Evolutionary conservation across 1,284 basidiomycete genomes (phyloP).

Genomic region (Cryptococcus neoformans): DNA sequence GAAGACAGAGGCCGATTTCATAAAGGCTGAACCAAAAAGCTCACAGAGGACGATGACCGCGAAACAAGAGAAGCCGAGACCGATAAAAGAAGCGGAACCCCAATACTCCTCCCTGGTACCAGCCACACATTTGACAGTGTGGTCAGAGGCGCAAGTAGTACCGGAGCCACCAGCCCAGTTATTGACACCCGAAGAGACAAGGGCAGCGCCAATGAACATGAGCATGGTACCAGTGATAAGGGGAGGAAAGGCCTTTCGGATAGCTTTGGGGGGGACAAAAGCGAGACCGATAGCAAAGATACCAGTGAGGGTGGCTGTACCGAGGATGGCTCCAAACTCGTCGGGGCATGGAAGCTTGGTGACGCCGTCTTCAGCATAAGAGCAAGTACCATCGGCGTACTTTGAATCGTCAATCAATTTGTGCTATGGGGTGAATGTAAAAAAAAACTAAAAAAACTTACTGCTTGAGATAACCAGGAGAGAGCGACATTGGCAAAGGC

Average conservation of each 20-base stretch:
- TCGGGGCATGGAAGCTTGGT: conserved; percentile 30
- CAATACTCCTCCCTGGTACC: conserved; percentile 21
- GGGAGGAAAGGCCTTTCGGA: conserved; percentile 34
- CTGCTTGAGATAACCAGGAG: conserved; percentile 20
- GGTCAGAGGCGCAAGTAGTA: conserved; percentile 21
- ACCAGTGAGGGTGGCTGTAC: conserved; percentile 27
- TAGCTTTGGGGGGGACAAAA: conserved; percentile 29
- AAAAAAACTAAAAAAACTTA: neutral
- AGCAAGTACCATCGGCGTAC: conserved; percentile 32
- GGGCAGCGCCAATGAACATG: conserved; percentile 31
- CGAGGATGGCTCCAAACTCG: conserved; percentile 34
- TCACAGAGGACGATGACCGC: conserved; percentile 26
- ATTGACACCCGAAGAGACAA: conserved; percentile 27
- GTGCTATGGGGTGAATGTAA: neutral
- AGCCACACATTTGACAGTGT: conserved; percentile 21
- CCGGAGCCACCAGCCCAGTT: conserved; percentile 37
- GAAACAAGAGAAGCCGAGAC: conserved; percentile 30
- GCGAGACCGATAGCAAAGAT: conserved; percentile 28
- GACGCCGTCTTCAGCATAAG: conserved; percentile 18
- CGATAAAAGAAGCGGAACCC: conserved; percentile 29
- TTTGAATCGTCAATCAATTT: neutral
- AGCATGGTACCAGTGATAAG: conserved; percentile 35
- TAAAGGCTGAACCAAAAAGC: conserved; percentile 36
- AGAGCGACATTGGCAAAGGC: conserved; percentile 33
- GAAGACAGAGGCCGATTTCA: conserved; percentile 35